Percentiles rank a stretch among this genome's conserved stretches.
These are phyloP conservation scores for Senna tora DNA, from an alignment of 306 rosid genomes.

Conservation along the genomic window DNA sequence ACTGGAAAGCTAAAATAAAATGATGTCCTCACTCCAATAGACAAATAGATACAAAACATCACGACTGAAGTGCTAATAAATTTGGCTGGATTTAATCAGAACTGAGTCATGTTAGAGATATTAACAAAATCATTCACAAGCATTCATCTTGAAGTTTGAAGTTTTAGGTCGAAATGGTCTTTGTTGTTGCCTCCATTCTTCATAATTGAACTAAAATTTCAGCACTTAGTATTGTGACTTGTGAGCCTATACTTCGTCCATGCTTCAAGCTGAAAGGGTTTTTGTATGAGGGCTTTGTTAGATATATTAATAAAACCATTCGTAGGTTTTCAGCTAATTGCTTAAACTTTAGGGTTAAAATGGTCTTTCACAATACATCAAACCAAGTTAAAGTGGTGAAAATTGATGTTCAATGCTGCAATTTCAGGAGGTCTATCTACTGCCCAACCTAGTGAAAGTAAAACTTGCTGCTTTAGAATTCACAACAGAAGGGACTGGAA, in stretches of 20 bases:
- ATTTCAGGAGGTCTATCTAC: neutral
- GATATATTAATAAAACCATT: neutral
- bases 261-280: neutral
- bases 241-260: neutral
- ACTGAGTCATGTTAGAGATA: neutral
- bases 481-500: neutral
- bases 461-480: neutral
- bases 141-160: neutral
- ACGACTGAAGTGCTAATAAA: conserved; percentile 14
- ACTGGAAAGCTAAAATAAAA: conserved; percentile 6
- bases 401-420: neutral
- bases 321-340: neutral
- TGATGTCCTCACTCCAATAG: neutral
- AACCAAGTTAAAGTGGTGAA: conserved; percentile 9
- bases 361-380: neutral
- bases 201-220: neutral
- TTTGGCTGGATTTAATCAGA: neutral
- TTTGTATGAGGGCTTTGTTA: neutral
- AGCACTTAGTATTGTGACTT: neutral
- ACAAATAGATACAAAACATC: conserved; percentile 4
- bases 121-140: neutral
- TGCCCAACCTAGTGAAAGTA: neutral
- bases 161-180: neutral
- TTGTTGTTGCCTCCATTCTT: neutral
- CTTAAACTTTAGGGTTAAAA: neutral